Percentiles rank a stretch among this genome's conserved stretches.
These are phyloP conservation scores for Aspergillus persii DNA, from an alignment of 2,329 filamentous ascomycete genomes.

Conservation along the genomic window DNA sequence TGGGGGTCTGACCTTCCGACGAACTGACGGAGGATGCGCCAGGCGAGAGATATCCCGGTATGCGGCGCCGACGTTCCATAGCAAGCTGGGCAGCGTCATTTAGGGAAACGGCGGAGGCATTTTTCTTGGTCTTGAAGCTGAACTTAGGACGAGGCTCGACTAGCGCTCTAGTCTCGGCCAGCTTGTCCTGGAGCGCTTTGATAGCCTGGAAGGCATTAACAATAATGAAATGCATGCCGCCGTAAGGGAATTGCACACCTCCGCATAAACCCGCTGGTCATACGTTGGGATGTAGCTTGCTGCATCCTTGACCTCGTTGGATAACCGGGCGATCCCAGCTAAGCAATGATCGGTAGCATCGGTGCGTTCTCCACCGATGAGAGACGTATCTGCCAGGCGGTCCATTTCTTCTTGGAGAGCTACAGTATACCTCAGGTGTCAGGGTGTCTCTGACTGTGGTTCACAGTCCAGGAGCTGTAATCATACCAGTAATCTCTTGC, in stretches of 20 bases:
- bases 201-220: conserved; percentile 57
- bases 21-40: conserved; percentile 43
- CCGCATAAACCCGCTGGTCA: conserved; percentile 81
- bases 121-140: conserved; percentile 69
- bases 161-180: conserved; percentile 66
- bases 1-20: conserved; percentile 34
- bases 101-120: conserved; percentile 54
- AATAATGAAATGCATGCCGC: not conserved
- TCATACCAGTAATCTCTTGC: conserved; percentile 66
- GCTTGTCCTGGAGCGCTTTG: conserved; percentile 74
- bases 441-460: conserved; percentile 14
- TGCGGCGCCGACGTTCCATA: conserved; percentile 45
- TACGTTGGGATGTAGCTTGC: conserved; percentile 80
- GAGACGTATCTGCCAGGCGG: conserved; percentile 61
- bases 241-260: conserved; percentile 51
- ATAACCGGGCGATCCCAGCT: conserved; percentile 74
- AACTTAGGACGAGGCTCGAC: conserved; percentile 77
- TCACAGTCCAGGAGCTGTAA: conserved; percentile 1
- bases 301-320: conserved; percentile 80
- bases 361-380: conserved; percentile 70
- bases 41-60: conserved; percentile 43
- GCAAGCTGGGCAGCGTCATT: conserved; percentile 57
- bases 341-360: conserved; percentile 80
- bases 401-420: conserved; percentile 75
- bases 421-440: conserved; percentile 35